Conservation (phyloP, 306 rosid species). For the Pyrus communis region DNA sequence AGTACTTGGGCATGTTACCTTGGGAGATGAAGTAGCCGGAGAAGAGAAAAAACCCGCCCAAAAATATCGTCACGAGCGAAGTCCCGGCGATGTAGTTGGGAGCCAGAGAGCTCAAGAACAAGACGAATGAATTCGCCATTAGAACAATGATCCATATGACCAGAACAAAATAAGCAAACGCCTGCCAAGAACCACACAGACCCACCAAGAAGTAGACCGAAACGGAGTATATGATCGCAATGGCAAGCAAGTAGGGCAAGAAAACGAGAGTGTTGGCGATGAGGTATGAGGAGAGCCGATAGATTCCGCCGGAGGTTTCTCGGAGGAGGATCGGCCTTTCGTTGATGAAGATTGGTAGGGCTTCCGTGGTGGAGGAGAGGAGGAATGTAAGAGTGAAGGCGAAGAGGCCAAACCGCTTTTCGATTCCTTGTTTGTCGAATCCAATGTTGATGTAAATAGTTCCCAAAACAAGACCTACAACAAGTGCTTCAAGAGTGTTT, state of each 20-base stretch:
- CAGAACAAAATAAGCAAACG: conserved; percentile 69
- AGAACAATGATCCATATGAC: conserved; percentile 71
- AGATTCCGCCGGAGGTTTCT: conserved; percentile 84
- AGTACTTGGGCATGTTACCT: conserved; percentile 57
- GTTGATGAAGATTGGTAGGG: conserved; percentile 79
- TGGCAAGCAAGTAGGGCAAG: conserved; percentile 66
- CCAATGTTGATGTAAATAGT: conserved; percentile 89
- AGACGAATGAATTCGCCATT: conserved; percentile 82
- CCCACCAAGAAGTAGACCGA: conserved; percentile 88
- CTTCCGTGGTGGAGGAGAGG: conserved; percentile 78
- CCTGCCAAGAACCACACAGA: conserved; percentile 69
- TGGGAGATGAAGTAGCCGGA: conserved; percentile 74
- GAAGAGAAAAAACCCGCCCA: conserved; percentile 75
- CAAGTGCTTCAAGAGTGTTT: conserved; percentile 68
- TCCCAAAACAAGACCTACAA: conserved; percentile 84
- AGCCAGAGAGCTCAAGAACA: conserved; percentile 73
- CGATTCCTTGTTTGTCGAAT: conserved; percentile 54
- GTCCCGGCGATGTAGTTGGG: conserved; percentile 90
- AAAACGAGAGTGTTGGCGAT: conserved; percentile 91
- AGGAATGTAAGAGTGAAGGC: conserved; percentile 89
- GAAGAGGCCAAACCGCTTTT: conserved; percentile 80
- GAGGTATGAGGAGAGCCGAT: conserved; percentile 77
- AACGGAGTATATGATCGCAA: conserved; percentile 65
- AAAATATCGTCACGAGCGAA: conserved; percentile 64
- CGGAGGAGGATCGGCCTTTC: conserved; percentile 78